Evolutionary conservation across 345 rosid species (phyloP), one percentile per base, ranked within the genome.

Genomic region (Punica granatum): DNA sequence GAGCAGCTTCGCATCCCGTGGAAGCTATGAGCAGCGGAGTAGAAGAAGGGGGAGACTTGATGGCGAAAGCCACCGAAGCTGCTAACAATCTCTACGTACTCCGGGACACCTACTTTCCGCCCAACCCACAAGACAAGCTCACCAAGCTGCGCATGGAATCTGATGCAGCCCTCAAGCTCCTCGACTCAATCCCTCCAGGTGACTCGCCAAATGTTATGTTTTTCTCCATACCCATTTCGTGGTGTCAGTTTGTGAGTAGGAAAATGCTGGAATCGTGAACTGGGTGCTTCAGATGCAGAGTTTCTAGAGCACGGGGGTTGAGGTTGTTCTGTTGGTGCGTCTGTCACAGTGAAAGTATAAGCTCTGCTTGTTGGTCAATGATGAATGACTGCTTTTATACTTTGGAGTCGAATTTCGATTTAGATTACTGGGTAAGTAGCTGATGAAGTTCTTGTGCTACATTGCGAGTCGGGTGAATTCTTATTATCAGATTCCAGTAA

Each of bases 21-120:
- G 60, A 10, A 35, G 69, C 67, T 21, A 72, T 72, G 79, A 74
- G 72, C 72, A 3, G 64, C 41, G 64, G 26, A 67, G 54, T 37
- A 32, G 74, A 69, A 44, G 80, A 43, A 42, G 73, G 34, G 68
- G 80, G 58, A 31, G 77, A 81, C 60, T 30, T 59, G 23, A 79
- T 86, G 87, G 80, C 44, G 26, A 74, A 53, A 61, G 82, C 78
- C 46, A 36, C 30, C 8, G 76, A 53, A 70, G 82, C 87, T 9
- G 84, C 73, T 9, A 81, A 78, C 33, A 78, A 84, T 69, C 82
- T 88, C 60, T 85, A 88, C 75, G 49, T 66, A 2, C 43, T 79
- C 35, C 71, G 86, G 23, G 90, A 85, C 74, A 85, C 90, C 3
- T 85, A 80, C 78, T 88, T 85, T 79, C 85, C 90, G 1, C 51